A percentile compares a stretch with the other conserved stretches of the same genome.
Conservation (phyloP, 176 grass and related monocot genomes). For the Panicum miliaceum region DNA sequence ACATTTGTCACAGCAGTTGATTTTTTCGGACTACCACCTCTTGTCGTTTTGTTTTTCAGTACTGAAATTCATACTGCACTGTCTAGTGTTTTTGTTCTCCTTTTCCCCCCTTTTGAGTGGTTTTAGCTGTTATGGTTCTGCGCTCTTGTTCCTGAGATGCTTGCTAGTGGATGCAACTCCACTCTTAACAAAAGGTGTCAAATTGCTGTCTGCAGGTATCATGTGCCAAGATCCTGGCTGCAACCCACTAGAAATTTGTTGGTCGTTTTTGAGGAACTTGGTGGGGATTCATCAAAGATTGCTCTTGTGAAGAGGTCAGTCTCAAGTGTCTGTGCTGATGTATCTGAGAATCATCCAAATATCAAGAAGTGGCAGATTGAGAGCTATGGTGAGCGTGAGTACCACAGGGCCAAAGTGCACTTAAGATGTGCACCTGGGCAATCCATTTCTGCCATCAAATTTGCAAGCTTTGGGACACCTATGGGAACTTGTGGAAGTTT, state of each 20-base stretch:
- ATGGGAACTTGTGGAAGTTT: conserved; percentile 86
- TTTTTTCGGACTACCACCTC: not conserved
- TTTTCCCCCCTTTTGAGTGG: not conserved
- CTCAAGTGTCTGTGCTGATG: conserved; percentile 91
- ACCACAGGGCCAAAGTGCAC: conserved; percentile 70
- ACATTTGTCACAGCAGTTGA: not conserved
- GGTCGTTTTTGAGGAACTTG: conserved; percentile 96
- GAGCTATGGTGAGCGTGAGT: conserved; percentile 58
- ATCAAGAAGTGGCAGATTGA: conserved; percentile 88
- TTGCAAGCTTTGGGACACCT: conserved; percentile 97
- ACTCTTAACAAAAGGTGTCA: conserved; percentile 20
- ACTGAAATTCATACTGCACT: not conserved
- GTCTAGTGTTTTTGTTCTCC: not conserved
- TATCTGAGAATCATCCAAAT: conserved; percentile 91
- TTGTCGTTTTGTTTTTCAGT: conserved; percentile 1
- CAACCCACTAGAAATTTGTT: conserved; percentile 81
- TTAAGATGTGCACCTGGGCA: conserved; percentile 78
- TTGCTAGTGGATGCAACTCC: not conserved
- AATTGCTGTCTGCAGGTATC: conserved; percentile 72
- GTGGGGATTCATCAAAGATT: conserved; percentile 85
- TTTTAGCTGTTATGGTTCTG: not conserved
- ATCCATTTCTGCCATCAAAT: conserved; percentile 88
- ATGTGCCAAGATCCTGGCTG: conserved; percentile 93
- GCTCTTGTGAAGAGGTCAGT: conserved; percentile 77
- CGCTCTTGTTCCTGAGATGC: not conserved